Base-by-base conservation (phyloP, 225 moss, liverwort and hornwort genomes). In the Rhytidiadelphus loreus region DNA sequence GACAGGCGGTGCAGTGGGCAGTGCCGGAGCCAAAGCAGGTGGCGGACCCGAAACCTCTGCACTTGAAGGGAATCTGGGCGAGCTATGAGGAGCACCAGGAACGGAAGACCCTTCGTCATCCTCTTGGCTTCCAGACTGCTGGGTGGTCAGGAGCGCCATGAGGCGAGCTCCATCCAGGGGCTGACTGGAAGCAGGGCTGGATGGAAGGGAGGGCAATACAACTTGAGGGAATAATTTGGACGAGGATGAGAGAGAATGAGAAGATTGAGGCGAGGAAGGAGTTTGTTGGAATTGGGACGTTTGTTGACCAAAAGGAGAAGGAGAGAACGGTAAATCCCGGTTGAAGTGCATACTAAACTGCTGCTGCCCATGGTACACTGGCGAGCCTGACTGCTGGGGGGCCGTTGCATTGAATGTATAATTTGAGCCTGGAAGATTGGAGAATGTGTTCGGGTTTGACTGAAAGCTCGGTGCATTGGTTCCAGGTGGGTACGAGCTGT, bases 91-190 rank as follows among this genome's bases (percentile, higher is more conserved):
- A 52, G 86, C 87, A 39, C 88, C 90, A 16, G 92, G 89, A n/a
- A 87, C 22, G 33, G 86, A 83, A 58, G 86, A 64, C 46, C 92
- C 86, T 56, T 96, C 96, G 66, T 95, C 96, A 71, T 93, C 93
- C 57, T 90, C 93, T 88, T 97, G 94, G 86, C 91, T 90, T 37
- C 92, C 89, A 70, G 94, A 94, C 83, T 95, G 58, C 86, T 95
- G 58, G 15, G 94, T 95, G 29, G 95, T 96, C 76, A 96, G 88
- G 14, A 96, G 94, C 52, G 96, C 96, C 94, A 97, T 97, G 35
- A 97, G 92, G 53, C 95, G 97, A 82, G 96, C 95, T 71, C 96
- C 96, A 90, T 97, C 96, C 80, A 97, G 84, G 58, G 97, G 93
- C 43, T 95, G 93, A 88, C 91, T 95, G 22, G 94, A 90, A 62